phyloP scores from a whole-genome alignment of 345 rosid genomes.

The Lepidium didymum region DNA sequence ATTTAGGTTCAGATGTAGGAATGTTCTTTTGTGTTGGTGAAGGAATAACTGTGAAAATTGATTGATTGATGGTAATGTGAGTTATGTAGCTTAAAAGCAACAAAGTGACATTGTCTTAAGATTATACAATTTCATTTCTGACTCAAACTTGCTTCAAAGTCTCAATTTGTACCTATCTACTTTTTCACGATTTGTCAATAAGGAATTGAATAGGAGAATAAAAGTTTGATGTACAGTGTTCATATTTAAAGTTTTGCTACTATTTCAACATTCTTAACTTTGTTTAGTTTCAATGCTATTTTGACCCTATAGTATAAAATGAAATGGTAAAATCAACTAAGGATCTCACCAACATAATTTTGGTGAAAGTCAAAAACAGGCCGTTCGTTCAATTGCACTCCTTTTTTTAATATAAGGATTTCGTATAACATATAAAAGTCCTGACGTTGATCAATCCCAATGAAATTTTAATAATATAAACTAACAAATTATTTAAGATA shows the following conservation, averaged over 20 bases:
- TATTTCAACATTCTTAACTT: not conserved
- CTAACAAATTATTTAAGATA: too few relatives aligned
- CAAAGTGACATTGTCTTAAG: constrained; percentile 15
- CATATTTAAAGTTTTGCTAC: not conserved
- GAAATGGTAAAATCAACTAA: not conserved
- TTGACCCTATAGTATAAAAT: not conserved
- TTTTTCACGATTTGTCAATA: not conserved
- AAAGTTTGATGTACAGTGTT: not conserved
- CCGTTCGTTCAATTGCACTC: not conserved
- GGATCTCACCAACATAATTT: not conserved
- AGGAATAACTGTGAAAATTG: not conserved
- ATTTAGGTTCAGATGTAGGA: not conserved
- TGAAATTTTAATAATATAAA: too few relatives aligned
- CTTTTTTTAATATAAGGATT: not conserved
- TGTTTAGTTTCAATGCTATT: not conserved
- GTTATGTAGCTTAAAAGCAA: constrained; percentile 30
- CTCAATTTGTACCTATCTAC: not conserved
- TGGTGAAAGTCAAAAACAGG: not conserved
- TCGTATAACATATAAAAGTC: not conserved
- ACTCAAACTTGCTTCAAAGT: constrained; percentile 21
- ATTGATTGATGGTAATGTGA: constrained; percentile 10
- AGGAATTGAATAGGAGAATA: not conserved
- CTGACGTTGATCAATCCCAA: too few relatives aligned
- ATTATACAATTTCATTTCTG: constrained; percentile 6
- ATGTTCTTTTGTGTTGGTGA: not conserved